phyloP scores from a whole-genome alignment of 768 basidiomycete genomes.

The Amylocystis lapponica region DNA sequence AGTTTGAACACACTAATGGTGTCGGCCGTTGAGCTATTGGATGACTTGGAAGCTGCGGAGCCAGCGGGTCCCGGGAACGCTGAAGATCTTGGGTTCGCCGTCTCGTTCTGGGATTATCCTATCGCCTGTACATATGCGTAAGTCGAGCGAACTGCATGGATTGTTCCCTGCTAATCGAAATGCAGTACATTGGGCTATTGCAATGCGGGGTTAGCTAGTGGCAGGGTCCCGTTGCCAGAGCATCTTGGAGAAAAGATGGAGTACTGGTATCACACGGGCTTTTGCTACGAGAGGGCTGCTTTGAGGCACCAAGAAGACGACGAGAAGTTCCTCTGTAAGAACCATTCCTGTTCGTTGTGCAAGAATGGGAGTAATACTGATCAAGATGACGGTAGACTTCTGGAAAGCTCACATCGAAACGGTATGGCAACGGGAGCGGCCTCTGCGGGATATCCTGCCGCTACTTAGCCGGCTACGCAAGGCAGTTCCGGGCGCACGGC shows the following conservation, averaged over 20 bases:
- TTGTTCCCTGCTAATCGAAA: neutral
- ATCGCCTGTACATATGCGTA: conserved; percentile 5
- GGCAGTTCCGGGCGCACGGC: conserved; percentile 4
- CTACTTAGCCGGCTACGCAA: conserved; percentile 8
- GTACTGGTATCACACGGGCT: conserved; percentile 17
- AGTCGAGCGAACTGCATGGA: neutral
- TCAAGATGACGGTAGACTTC: conserved; percentile 10
- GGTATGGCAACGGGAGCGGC: conserved; percentile 20
- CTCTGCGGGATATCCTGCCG: conserved; percentile 9
- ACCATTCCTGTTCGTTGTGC: neutral
- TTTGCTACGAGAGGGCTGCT: conserved; percentile 29
- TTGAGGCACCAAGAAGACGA: conserved; percentile 32
- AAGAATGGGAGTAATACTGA: too few species aligned
- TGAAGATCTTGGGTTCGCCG: neutral
- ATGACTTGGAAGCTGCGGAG: neutral
- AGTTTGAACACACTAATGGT: neutral
- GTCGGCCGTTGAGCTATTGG: neutral
- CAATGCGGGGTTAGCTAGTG: neutral
- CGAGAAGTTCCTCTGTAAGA: conserved; percentile 26
- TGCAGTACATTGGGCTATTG: conserved; percentile 10
- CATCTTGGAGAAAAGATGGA: conserved; percentile 9
- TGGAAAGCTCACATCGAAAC: conserved; percentile 30
- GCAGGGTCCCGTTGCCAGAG: too few species aligned
- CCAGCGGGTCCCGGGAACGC: too few species aligned
- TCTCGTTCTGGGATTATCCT: conserved; percentile 5